Evolutionary conservation across 768 basidiomycete genomes (phyloP).

Genomic region (Clitopilus hobsonii): DNA sequence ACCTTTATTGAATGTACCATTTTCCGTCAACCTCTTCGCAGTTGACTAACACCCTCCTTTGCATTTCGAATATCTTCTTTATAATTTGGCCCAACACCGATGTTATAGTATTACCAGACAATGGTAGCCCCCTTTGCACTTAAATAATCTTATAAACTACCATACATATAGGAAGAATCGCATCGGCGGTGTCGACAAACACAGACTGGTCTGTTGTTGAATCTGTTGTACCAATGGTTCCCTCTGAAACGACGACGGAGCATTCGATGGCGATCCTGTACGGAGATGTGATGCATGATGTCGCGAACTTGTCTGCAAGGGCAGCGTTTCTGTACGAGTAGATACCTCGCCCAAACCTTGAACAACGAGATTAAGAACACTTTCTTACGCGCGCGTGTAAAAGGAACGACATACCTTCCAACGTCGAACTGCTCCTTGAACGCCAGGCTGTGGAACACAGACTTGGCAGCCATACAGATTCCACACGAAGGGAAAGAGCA

Average conservation of each 20-base stretch:
- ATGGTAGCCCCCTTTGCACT: background rate
- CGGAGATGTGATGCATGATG: slow-evolving; percentile 62
- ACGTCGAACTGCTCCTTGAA: slow-evolving; percentile 49
- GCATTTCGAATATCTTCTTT: background rate
- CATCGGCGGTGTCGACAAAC: slow-evolving; percentile 50
- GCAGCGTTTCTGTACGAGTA: slow-evolving; percentile 61
- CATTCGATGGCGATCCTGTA: slow-evolving; percentile 65
- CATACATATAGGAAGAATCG: slow-evolving; percentile 53
- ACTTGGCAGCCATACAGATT: slow-evolving; percentile 55
- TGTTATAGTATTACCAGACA: background rate
- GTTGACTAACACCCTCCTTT: too few relatives aligned
- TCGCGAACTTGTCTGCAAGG: slow-evolving; percentile 54
- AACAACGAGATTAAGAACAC: slow-evolving; percentile 4
- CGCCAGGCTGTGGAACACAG: slow-evolving; percentile 51
- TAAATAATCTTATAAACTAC: slow-evolving; percentile 46
- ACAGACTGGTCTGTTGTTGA: slow-evolving; percentile 40
- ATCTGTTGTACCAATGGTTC: slow-evolving; percentile 15
- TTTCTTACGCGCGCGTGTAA: background rate
- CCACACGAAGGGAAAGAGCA: slow-evolving; percentile 64
- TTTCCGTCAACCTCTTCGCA: too few relatives aligned
- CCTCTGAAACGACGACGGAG: slow-evolving; percentile 41
- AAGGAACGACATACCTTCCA: slow-evolving; percentile 40
- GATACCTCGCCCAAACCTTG: slow-evolving; percentile 59
- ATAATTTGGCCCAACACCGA: background rate
- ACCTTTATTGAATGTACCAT: background rate